Base-by-base conservation (phyloP, 495 filamentous ascomycete genomes). In the Hypoxylon cercidicola region DNA sequence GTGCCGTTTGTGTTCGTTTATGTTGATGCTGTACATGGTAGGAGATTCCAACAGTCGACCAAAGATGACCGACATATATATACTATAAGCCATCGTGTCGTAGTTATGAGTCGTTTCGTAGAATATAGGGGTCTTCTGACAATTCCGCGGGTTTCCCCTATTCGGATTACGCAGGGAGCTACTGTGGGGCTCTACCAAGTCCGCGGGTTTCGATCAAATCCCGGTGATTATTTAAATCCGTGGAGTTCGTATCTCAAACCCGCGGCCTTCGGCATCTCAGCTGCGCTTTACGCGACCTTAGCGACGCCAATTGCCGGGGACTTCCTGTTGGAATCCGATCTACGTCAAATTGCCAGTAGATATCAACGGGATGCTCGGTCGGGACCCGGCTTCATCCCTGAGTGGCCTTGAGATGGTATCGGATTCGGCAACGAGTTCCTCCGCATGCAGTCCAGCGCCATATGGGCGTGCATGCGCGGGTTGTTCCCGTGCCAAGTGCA, bases 401-500 rank as follows among this genome's bases (percentile, higher is more conserved):
- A n/a, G n/a, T 18, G 43, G 25, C 7, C 19, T 18, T 47, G 28
- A 16, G 37, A 56, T 66, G 57, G 37, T 56, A 19, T 28, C 46
- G 28, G 28, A 41, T 48, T 40, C 49, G 15, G 25, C 35, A 37
- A 16, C 44, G 50, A 49, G 28, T 1, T 15, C 51, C 11, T 46
- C 63, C 5, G 13, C 63, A 34, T 69, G 49, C 48, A 72, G 52
- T 19, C 66, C 70, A 32, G 70, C 70, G 8, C 55, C 70, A 43
- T 72, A 72, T 40, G 70, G 70, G 13, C 66, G 54, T 10, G 64
- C 70, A 8, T 72, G 70, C 9, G 56, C 34, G 11, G 66, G 59
- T 21, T 72, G 70, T 47, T 67, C 67, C 12, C 66, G 67, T 15
- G 70, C 67, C 15, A 72, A 72, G 48, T 72, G 67, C 60, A 72